Base-by-base conservation (phyloP, 257 asterid species). In the Gardenia jasminoides region DNA sequence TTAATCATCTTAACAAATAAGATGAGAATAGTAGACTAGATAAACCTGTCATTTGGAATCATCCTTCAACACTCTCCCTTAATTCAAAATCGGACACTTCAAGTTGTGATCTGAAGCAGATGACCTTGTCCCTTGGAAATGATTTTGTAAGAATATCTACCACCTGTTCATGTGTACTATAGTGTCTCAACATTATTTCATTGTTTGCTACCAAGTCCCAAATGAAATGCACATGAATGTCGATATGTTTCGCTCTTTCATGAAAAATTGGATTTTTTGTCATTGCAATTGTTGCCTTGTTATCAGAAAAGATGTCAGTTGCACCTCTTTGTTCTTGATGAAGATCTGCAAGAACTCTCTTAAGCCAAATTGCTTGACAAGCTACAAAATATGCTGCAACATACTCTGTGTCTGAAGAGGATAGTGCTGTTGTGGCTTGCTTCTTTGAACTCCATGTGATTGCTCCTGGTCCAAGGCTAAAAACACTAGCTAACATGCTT, bases 211-310 rank as follows among this genome's bases (percentile, higher is more conserved):
- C 74, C 46, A 44, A 36, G 8, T 70, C 31, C 19, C 26, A 33
- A 46, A 72, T 46, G 28, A 50, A 72, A 26, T 72, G 65, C 7
- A 43, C 4, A 1, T 24, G 22, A 19, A 52, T 58, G 12, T 36
- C 61, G n/a, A 79, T 79, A 72, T 79, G 82, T 26, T 70, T 71
- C 4, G 52, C 39, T 15, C 41, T 0, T 72, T 24, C n/a, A 46
- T 79, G 78, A 22, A 58, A 72, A 10, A 13, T 16, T 3, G 58
- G 82, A 73, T 79, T 79, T 4, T 79, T 73, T 43, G 64, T 59
- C 67, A 79, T 71, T 6, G 52, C 6, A 1, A 72, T 79, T 20
- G 72, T n/a, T 7, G 68, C 20, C 33, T 6, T 71, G 46, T 81
- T 81, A 22, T 76, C 78, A 47, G 74, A 76, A 24, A 68, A 59